Evolutionary conservation across 805 yeast species (phyloP).

Genomic region (Yarrowia osloensis): DNA sequence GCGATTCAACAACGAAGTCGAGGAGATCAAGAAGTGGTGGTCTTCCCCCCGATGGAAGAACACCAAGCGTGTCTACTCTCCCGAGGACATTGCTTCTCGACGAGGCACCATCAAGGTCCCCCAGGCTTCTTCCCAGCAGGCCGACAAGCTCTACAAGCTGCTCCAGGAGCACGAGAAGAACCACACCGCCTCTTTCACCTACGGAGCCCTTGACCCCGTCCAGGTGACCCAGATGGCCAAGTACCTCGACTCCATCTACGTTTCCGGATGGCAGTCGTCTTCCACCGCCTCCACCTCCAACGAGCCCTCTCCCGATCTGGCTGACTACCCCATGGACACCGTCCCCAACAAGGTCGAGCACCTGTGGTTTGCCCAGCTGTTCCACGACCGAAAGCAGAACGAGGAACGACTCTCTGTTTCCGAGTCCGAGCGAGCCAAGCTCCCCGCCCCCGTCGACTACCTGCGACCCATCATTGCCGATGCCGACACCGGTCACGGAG

Average conservation of each 20-base stretch:
- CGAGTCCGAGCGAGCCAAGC: conserved; percentile 64
- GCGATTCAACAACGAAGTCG: conserved; percentile 66
- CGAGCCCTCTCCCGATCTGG: conserved; percentile 97
- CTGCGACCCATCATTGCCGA: conserved; percentile 95
- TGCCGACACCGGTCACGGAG: conserved; percentile 99
- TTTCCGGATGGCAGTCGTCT: conserved; percentile 98
- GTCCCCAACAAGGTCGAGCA: conserved; percentile 98
- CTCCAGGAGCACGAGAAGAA: conserved; percentile 69
- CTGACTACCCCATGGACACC: conserved; percentile 98
- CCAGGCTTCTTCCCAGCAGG: conserved; percentile 76
- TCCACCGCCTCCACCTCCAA: conserved; percentile 96
- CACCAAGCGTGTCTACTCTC: conserved; percentile 83
- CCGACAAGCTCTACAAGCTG: conserved; percentile 75
- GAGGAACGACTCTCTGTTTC: conserved; percentile 70
- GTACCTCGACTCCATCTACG: conserved; percentile 87
- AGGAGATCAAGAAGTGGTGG: conserved; percentile 88
- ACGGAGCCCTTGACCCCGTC: conserved; percentile 95
- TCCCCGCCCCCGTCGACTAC: conserved; percentile 72
- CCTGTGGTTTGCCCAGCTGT: conserved; percentile 91
- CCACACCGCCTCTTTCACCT: conserved; percentile 80
- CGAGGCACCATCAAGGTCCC: conserved; percentile 75
- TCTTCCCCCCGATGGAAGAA: conserved; percentile 85
- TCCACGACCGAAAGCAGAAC: conserved; percentile 96
- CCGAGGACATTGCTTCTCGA: conserved; percentile 86
- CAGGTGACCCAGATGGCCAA: conserved; percentile 97